A percentile compares a stretch with the other conserved stretches of the same genome.
Conservation (phyloP, 2,329 filamentous ascomycete species). For the Neofusicoccum ribis region DNA sequence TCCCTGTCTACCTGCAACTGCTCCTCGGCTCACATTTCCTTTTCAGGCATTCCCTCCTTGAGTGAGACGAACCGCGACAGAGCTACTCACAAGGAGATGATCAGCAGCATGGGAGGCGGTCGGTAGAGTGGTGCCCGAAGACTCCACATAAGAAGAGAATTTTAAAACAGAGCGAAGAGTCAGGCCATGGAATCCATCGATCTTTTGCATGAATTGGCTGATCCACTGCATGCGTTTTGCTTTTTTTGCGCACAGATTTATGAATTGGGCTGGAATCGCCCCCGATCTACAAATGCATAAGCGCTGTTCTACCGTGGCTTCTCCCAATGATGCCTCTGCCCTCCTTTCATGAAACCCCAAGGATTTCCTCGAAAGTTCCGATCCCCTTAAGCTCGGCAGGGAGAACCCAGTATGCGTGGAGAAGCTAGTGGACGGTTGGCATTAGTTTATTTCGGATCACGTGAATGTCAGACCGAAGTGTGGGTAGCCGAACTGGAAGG, state of each 20-base stretch:
- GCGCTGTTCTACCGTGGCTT: neutral
- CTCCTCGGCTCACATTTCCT: constrained; percentile 12
- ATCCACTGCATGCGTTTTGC: neutral
- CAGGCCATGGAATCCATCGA: neutral
- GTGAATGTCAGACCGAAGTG: neutral
- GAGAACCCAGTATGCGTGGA: neutral
- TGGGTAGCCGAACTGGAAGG: neutral
- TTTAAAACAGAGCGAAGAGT: neutral
- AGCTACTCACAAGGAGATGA: constrained; percentile 85
- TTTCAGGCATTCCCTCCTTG: constrained; percentile 67
- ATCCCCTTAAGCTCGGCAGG: too few relatives aligned
- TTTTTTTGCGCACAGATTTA: neutral
- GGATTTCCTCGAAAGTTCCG: neutral
- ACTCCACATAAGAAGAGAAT: neutral
- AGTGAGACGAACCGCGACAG: constrained; percentile 83
- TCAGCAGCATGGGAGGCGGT: constrained; percentile 53
- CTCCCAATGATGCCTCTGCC: neutral
- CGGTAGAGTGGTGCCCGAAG: constrained; percentile 9
- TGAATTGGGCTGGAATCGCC: neutral
- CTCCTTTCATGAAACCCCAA: neutral
- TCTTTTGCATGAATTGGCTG: neutral
- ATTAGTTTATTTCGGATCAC: neutral
- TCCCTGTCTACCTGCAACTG: neutral
- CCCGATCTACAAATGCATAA: neutral
- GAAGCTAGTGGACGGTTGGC: neutral